Evolutionary conservation across 2,329 filamentous ascomycete genomes (phyloP).

Genomic region (Grosmannia huntii): DNA sequence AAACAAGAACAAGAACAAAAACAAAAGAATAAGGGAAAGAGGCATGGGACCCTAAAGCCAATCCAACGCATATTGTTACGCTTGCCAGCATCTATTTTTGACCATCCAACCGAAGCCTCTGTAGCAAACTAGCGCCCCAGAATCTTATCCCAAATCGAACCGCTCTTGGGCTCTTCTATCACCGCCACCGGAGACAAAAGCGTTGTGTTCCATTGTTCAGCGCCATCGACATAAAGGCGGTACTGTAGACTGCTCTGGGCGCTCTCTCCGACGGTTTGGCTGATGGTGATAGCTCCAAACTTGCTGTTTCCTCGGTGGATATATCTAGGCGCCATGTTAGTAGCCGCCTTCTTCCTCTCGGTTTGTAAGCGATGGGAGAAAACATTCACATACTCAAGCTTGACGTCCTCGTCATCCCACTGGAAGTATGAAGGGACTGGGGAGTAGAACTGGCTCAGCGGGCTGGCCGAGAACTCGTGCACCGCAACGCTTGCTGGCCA

Average conservation of each 20-base stretch:
- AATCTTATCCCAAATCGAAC: slow-evolving; percentile 34
- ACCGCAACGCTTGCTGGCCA: slow-evolving; percentile 56
- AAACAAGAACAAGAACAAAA: neutral
- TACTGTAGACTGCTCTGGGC: slow-evolving; percentile 68
- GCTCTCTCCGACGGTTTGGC: slow-evolving; percentile 31
- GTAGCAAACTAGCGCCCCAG: neutral
- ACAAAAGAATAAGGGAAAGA: neutral
- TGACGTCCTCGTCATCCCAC: slow-evolving; percentile 67
- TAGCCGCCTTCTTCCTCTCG: neutral
- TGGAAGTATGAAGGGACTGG: slow-evolving; percentile 76
- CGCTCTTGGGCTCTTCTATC: slow-evolving; percentile 17
- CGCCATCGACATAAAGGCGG: slow-evolving; percentile 68
- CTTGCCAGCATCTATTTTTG: neutral
- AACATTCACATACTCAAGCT: slow-evolving; percentile 57
- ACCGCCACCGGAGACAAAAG: slow-evolving; percentile 30
- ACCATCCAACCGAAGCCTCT: neutral
- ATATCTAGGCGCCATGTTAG: slow-evolving; percentile 36
- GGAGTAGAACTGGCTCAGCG: slow-evolving; percentile 86
- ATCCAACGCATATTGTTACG: neutral
- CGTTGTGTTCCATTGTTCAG: slow-evolving; percentile 59
- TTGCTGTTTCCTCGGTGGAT: slow-evolving; percentile 79
- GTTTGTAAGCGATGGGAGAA: no score
- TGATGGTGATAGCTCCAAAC: slow-evolving; percentile 70
- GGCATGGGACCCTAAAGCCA: neutral
- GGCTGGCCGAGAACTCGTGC: slow-evolving; percentile 85